Base-by-base conservation (phyloP, 1,139 yeast species). In the Lodderomyces margitis region DNA sequence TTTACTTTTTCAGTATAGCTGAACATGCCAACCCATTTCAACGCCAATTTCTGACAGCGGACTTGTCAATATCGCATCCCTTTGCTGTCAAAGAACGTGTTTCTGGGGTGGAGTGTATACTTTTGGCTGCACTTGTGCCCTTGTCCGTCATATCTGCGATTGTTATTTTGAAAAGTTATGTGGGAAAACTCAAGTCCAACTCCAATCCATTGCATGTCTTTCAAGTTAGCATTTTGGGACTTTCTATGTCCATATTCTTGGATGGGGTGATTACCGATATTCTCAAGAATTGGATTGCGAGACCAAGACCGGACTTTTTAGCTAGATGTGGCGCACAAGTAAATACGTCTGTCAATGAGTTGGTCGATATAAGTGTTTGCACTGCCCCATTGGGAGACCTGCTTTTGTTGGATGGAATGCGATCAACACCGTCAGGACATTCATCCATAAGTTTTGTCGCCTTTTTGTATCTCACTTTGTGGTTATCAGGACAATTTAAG, bases 351-450 rank as follows among this genome's bases (percentile, higher is more conserved):
- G 36, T 51, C 2, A 59, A 70, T 44, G 61, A 57, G 30, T 72
- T 78, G 39, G 67, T 69, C 16, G 68, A 61, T 38, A 46, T 62
- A 9, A 55, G 56, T 8, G 66, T 61, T 10, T 70, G 75, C 44
- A 58, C 70, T 2, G 62, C 68, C 2, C 75, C 75, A 0, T 59
- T 58, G 42, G 82, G 86, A 1, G 52, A 61, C 14, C 75, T 68
- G n/a, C 74, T 80, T 10, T 56, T 84, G 17, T 49, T 61, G 25
- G 95, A 87, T 53, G 95, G 95, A 0, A 74, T 83, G 67, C 77
- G 87, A 55, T 80, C 89, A 6, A 82, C 91, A 0, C 95, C 95
- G 0, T 81, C 89, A 1, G 95, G 95, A 9, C 95, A 87, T 56
- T 75, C 91, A 1, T 78, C 88, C 9, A 66, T 80, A 46, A 71